phyloP scores from a whole-genome alignment of 768 basidiomycete species.

The Macrolepiota fuliginosa region DNA sequence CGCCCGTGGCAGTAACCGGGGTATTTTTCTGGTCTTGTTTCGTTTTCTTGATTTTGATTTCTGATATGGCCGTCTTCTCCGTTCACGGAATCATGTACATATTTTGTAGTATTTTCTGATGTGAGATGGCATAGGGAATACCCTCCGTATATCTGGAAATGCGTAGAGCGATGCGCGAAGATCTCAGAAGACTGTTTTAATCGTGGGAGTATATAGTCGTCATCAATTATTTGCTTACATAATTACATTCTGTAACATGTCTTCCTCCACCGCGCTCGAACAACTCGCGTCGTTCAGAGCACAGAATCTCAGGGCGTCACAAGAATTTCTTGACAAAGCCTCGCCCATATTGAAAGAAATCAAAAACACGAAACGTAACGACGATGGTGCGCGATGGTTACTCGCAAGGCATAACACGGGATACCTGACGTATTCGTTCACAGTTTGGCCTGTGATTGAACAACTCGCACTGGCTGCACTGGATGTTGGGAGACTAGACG shows the following conservation, averaged over 20 bases:
- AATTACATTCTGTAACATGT: slow-evolving; percentile 29
- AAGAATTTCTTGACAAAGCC: slow-evolving; percentile 59
- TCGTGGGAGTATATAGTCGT: background rate
- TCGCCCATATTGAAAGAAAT: slow-evolving; percentile 40
- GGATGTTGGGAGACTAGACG: slow-evolving; percentile 67
- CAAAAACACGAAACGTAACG: slow-evolving; percentile 46
- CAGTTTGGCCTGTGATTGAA: slow-evolving; percentile 82
- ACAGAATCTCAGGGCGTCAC: slow-evolving; percentile 52
- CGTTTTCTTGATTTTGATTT: too few relatives aligned
- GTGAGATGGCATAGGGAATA: too few relatives aligned
- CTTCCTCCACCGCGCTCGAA: slow-evolving; percentile 45
- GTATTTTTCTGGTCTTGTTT: too few relatives aligned
- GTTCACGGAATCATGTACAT: too few relatives aligned
- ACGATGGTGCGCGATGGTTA: slow-evolving; percentile 44
- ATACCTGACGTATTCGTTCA: background rate
- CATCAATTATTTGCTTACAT: slow-evolving; percentile 7
- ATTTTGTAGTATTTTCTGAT: background rate
- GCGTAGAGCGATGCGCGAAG: too few relatives aligned
- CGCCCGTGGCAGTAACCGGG: too few relatives aligned
- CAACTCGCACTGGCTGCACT: slow-evolving; percentile 77
- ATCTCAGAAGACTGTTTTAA: background rate
- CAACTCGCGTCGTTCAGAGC: slow-evolving; percentile 52
- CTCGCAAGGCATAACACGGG: background rate
- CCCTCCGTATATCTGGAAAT: too few relatives aligned
- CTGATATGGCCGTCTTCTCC: too few relatives aligned